Conservation (phyloP, 2,329 filamentous ascomycete genomes). For the Dissoconium aciculare region DNA sequence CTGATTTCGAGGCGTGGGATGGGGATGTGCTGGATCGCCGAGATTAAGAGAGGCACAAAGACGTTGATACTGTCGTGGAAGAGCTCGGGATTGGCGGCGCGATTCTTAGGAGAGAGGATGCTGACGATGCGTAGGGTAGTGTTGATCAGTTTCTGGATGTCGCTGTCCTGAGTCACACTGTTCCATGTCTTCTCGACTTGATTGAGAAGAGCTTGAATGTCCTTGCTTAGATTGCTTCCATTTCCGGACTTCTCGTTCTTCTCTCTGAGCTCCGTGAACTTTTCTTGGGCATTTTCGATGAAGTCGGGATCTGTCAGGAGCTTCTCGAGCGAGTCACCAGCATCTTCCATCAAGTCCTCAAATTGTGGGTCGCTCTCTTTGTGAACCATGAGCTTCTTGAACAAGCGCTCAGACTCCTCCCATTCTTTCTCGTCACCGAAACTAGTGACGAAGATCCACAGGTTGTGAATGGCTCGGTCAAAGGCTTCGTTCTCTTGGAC, state of each 20-base stretch:
- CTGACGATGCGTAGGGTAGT: conserved; percentile 51
- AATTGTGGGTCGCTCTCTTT: conserved; percentile 67
- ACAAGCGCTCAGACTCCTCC: conserved; percentile 54
- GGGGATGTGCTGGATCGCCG: conserved; percentile 70
- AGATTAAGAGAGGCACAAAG: conserved; percentile 63
- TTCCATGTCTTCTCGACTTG: conserved; percentile 54
- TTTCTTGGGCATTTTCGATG: conserved; percentile 58
- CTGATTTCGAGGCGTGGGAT: conserved; percentile 83
- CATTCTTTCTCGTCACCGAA: conserved; percentile 64
- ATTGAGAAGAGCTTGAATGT: conserved; percentile 56
- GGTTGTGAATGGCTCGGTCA: conserved; percentile 60
- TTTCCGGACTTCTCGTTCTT: conserved; percentile 44
- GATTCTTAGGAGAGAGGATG: conserved; percentile 52
- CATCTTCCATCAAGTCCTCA: conserved; percentile 57
- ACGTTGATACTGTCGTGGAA: conserved; percentile 62
- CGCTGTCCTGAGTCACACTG: conserved; percentile 55
- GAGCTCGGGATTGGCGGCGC: conserved; percentile 54
- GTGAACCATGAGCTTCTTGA: conserved; percentile 58
- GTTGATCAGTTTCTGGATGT: conserved; percentile 53
- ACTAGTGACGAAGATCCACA: conserved; percentile 65
- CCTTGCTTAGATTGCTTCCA: conserved; percentile 53
- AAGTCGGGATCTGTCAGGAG: conserved; percentile 77
- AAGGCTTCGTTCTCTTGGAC: conserved; percentile 58
- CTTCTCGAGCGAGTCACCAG: conserved; percentile 60
- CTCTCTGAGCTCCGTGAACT: conserved; percentile 43